Evolutionary conservation across 176 grass and related monocot genomes (phyloP), one percentile per base, ranked within the genome.

Genomic region (Urochloa ruziziensis): DNA sequence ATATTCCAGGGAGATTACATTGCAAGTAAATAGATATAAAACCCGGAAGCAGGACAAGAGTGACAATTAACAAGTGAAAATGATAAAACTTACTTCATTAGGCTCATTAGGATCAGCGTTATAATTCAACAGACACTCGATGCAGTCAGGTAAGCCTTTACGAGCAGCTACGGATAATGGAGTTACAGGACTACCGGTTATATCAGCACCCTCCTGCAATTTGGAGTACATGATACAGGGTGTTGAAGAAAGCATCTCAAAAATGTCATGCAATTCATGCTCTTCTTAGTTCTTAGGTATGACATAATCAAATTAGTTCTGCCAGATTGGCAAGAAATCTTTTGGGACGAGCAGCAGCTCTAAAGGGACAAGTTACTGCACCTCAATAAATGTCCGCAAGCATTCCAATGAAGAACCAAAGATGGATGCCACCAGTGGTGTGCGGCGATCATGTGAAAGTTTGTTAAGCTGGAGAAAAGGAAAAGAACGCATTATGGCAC

Each of bases 141-240:
- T 77, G 82, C 73, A 69, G 49, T 76, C 19, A 58, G 51, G 5
- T 43, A 85, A 58, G 35, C 62, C 62, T 25, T 58, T 32, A 30
- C 10, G 0, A 52, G 83, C 83, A 85, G 83, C 73, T 44, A 59
- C 0, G n/a, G 62, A 6, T 69, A 85, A 25, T 69, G 83, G 83
- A 69, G 49, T 57, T 58, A 77, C 49, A 77, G 49, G 37, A 42
- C 49, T 77, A 19, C 21, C 62, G 35, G 9, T 77, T 14, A 85
- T 37, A 85, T 77, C 62, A 85, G 83, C 83, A 7, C 62, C 73
- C 58, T 36, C 48, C 83, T 84, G 62, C 63, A 85, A 59, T 54
- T 68, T 73, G 32, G 54, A 83, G 49, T 60, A 23, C 23, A 39
- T 62, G 11, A 17, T 28, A 46, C 24, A 64, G 44, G n/a, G n/a